These are phyloP conservation scores for Candida loeiensis DNA, from an alignment of 805 yeast genomes.

Conservation along the genomic window DNA sequence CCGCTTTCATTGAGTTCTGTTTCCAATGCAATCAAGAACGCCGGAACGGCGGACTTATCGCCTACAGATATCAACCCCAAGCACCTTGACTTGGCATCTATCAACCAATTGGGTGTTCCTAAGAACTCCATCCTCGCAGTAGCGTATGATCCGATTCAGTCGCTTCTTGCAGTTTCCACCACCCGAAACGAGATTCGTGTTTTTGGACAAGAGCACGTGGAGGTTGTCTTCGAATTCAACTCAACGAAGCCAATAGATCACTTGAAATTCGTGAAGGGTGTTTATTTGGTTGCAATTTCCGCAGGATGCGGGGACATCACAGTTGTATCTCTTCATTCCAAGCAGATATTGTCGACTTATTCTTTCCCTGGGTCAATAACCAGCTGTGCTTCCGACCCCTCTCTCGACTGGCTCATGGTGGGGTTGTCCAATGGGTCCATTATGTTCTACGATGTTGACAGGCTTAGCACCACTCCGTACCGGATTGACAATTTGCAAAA, in stretches of 20 bases:
- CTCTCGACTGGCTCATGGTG: slow-evolving; percentile 79
- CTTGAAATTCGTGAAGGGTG: slow-evolving; percentile 71
- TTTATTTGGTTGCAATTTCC: slow-evolving; percentile 67
- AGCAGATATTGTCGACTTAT: slow-evolving; percentile 56
- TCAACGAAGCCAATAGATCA: slow-evolving; percentile 49
- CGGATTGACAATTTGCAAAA: slow-evolving; percentile 71
- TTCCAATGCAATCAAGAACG: slow-evolving; percentile 37
- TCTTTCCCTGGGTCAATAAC: slow-evolving; percentile 66
- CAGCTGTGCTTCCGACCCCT: slow-evolving; percentile 74
- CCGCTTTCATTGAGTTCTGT: slow-evolving; percentile 41
- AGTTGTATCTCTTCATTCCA: slow-evolving; percentile 67
- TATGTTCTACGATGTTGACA: slow-evolving; percentile 74
- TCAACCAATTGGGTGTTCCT: slow-evolving; percentile 37
- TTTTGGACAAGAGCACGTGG: slow-evolving; percentile 80
- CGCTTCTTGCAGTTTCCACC: slow-evolving; percentile 78
- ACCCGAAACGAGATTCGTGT: slow-evolving; percentile 67
- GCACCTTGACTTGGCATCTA: slow-evolving; percentile 23
- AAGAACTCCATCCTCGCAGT: slow-evolving; percentile 61
- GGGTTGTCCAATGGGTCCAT: slow-evolving; percentile 78
- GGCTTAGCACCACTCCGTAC: slow-evolving; percentile 62
- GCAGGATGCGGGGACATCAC: slow-evolving; percentile 59
- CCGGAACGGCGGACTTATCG: slow-evolving; percentile 26
- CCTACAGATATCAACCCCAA: slow-evolving; percentile 34
- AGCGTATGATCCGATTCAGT: slow-evolving; percentile 87
- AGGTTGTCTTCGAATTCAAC: slow-evolving; percentile 56